Evolutionary conservation across 2,329 filamentous ascomycete genomes (phyloP).

Genomic region (Penicillium sp.): DNA sequence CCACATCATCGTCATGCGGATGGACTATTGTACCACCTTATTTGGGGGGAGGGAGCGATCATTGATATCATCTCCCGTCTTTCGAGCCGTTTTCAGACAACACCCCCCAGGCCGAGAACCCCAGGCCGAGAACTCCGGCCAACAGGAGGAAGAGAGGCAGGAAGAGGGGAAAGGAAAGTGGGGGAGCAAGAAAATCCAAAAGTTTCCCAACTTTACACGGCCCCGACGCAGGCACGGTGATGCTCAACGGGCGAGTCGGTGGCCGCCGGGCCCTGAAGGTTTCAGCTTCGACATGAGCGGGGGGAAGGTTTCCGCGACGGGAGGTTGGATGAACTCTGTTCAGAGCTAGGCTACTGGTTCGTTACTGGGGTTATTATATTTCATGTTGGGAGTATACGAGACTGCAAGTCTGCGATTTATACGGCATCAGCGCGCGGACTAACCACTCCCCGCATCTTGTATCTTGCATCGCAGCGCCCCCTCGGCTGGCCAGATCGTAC

Average conservation of each 20-base stretch:
- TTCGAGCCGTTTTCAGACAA: constrained; percentile 21
- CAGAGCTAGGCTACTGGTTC: background rate
- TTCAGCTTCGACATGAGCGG: constrained; percentile 1
- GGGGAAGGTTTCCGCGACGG: background rate
- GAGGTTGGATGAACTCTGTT: background rate
- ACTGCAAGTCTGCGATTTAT: constrained; percentile 3
- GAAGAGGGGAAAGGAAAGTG: background rate
- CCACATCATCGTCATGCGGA: constrained; percentile 17
- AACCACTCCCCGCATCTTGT: background rate
- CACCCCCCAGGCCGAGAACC: background rate
- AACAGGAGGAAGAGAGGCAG: no score
- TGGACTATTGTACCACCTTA: constrained; percentile 15
- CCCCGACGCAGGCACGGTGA: constrained; percentile 20
- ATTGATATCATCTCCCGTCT: constrained; percentile 19
- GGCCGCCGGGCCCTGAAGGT: constrained; percentile 21
- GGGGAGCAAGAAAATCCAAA: background rate
- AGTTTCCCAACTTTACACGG: constrained; percentile 1
- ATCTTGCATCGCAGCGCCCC: background rate
- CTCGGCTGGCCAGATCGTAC: constrained; percentile 9
- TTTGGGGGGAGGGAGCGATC: constrained; percentile 13
- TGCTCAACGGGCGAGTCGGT: constrained; percentile 19
- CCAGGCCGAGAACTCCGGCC: background rate
- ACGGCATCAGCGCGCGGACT: no score
- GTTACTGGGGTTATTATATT: no score
- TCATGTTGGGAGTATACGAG: no score